Evolutionary conservation across 2,329 filamentous ascomycete genomes (phyloP).

Genomic region (Cordyceps javanica): DNA sequence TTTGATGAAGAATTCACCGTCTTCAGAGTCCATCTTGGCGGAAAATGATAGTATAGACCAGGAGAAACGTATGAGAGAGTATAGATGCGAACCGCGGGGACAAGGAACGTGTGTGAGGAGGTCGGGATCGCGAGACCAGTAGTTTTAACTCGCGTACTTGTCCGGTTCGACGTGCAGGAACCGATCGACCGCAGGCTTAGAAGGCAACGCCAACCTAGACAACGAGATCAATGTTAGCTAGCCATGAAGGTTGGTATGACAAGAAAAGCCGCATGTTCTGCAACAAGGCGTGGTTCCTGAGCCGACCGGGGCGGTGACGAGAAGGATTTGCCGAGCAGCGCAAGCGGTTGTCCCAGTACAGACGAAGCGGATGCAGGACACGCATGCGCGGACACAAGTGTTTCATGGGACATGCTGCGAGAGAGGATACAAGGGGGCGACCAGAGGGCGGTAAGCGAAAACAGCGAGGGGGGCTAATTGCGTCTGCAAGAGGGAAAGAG

Average conservation of each 20-base stretch:
- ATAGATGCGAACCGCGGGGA: not conserved
- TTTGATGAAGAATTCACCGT: constrained; percentile 86
- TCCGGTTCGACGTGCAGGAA: constrained; percentile 1
- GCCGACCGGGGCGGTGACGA: not conserved
- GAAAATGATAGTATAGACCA: constrained; percentile 29
- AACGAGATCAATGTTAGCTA: not conserved
- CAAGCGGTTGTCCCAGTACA: not conserved
- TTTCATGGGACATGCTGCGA: constrained; percentile 7
- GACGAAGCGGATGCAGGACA: constrained; percentile 2
- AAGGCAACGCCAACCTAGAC: constrained; percentile 10
- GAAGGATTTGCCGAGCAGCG: not conserved
- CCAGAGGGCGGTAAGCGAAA: not conserved
- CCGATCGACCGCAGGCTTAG: constrained; percentile 11
- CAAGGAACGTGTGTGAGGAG: not conserved
- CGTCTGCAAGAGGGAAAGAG: not conserved
- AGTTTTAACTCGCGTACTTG: not conserved
- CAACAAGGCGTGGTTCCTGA: not conserved
- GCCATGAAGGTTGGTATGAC: not conserved
- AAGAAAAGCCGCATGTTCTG: not conserved
- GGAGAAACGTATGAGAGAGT: not conserved
- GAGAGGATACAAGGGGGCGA: not conserved
- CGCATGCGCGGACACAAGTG: constrained; percentile 1
- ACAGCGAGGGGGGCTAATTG: not conserved
- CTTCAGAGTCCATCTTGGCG: constrained; percentile 75
- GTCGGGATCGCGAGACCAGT: constrained; percentile 1